Evolutionary conservation across 805 yeast genomes (phyloP).

Genomic region (Kodamaea fukazawae): DNA sequence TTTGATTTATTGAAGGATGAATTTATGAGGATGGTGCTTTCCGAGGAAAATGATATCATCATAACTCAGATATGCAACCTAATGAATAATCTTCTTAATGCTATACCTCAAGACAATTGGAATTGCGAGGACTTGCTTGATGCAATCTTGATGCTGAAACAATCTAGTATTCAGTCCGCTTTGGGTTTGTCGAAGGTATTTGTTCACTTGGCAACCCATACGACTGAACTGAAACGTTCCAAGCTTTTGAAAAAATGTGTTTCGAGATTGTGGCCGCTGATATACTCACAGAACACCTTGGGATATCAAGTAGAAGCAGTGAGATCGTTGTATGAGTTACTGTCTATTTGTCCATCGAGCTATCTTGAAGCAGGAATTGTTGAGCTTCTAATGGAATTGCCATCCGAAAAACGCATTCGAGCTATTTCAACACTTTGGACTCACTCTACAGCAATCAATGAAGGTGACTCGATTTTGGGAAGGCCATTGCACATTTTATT

Average conservation of each 20-base stretch:
- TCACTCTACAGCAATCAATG: slow-evolving; percentile 55
- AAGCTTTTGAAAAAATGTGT: slow-evolving; percentile 41
- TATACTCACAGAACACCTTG: slow-evolving; percentile 47
- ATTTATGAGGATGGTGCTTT: slow-evolving; percentile 13
- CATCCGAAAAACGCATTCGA: slow-evolving; percentile 37
- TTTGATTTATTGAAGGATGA: slow-evolving; percentile 17
- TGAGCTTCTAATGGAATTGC: slow-evolving; percentile 45
- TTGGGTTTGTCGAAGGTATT: slow-evolving; percentile 41
- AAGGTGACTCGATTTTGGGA: slow-evolving; percentile 47
- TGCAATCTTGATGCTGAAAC: slow-evolving; percentile 12
- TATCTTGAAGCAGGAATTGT: slow-evolving; percentile 74
- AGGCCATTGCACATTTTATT: slow-evolving; percentile 66
- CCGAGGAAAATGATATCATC: slow-evolving; percentile 15
- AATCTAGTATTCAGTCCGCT: slow-evolving; percentile 17
- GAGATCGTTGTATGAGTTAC: slow-evolving; percentile 59
- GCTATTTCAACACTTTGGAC: slow-evolving; percentile 73
- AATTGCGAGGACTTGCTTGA: neutral
- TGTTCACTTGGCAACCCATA: slow-evolving; percentile 28
- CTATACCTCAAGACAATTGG: slow-evolving; percentile 17
- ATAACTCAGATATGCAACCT: slow-evolving; percentile 17
- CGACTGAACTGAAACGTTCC: slow-evolving; percentile 32
- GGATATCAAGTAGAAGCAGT: slow-evolving; percentile 69
- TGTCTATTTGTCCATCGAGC: slow-evolving; percentile 47
- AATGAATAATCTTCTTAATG: slow-evolving; percentile 19
- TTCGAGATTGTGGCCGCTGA: slow-evolving; percentile 52